Conservation (phyloP, 164 flowering plant genomes). For the Chloranthus sessilifolius region DNA sequence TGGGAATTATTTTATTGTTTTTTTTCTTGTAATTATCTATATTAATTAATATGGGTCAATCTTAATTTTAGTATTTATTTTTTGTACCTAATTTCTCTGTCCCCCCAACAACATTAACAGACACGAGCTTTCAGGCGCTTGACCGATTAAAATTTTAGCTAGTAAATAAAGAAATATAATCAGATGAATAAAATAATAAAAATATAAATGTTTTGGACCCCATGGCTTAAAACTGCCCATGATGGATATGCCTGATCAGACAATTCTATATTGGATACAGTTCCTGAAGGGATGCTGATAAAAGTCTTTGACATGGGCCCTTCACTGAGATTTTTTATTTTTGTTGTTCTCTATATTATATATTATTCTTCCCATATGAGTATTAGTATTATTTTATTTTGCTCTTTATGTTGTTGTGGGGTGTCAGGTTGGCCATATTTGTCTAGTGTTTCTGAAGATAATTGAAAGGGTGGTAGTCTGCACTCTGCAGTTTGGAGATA, state of each 20-base stretch:
- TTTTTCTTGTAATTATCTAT: not conserved
- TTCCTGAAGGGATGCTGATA: conserved; percentile 22
- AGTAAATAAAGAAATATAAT: not conserved
- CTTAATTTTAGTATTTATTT: conserved; percentile 3
- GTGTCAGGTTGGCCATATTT: conserved; percentile 52
- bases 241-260: conserved; percentile 23
- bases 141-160: not conserved
- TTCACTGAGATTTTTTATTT: conserved; percentile 30
- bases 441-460: conserved; percentile 20
- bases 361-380: conserved; percentile 1
- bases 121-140: conserved; percentile 4
- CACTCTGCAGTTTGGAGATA: conserved; percentile 23
- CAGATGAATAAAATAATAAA: conserved; percentile 4
- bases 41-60: too few species aligned
- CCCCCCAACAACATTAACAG: conserved; percentile 11
- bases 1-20: not conserved
- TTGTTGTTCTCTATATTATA: conserved; percentile 10
- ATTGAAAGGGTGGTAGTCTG: conserved; percentile 24
- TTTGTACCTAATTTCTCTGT: conserved; percentile 8
- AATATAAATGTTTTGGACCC: conserved; percentile 19
- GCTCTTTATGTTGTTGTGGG: conserved; percentile 24
- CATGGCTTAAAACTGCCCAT: conserved; percentile 36
- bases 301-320: conserved; percentile 21
- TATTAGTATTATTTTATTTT: conserved; percentile 1
- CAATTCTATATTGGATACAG: conserved; percentile 21